Evolutionary conservation across 2,329 filamentous ascomycete species (phyloP).

Genomic region (Dendryphion nanum): DNA sequence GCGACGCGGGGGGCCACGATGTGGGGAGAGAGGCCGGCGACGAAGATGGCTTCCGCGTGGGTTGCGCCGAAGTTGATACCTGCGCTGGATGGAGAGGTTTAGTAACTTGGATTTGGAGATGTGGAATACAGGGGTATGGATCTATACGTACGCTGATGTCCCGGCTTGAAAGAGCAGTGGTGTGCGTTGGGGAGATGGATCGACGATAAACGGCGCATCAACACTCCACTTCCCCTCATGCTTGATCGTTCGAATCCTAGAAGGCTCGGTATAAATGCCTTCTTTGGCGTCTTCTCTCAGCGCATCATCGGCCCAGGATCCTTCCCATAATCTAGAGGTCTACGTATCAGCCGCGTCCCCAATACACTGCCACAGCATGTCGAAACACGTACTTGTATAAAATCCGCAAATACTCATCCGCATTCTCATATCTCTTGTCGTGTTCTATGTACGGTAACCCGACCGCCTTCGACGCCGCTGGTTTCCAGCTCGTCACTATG

Average conservation of each 20-base stretch:
- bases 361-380: too few relatives aligned
- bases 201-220: constrained; percentile 64
- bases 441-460: constrained; percentile 45
- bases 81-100: constrained; percentile 38
- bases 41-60: constrained; percentile 68
- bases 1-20: constrained; percentile 59
- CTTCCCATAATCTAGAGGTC: constrained; percentile 51
- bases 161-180: constrained; percentile 68
- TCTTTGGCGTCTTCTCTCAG: constrained; percentile 56
- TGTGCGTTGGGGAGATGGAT: constrained; percentile 65
- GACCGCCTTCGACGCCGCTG: constrained; percentile 53
- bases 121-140: not conserved
- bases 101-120: not conserved
- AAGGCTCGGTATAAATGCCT: constrained; percentile 57
- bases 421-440: constrained; percentile 64
- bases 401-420: constrained; percentile 66
- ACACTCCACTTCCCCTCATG: constrained; percentile 54
- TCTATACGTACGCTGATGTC: constrained; percentile 49
- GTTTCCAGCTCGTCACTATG: constrained; percentile 65
- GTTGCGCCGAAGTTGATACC: constrained; percentile 65
- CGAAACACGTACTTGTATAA: constrained; percentile 61
- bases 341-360: not conserved
- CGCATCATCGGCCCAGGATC: constrained; percentile 64
- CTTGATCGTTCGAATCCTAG: constrained; percentile 60
- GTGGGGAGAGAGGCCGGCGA: constrained; percentile 61